phyloP scores from a whole-genome alignment of 1,284 basidiomycete genomes.

The Bondarzewia mesenterica region DNA sequence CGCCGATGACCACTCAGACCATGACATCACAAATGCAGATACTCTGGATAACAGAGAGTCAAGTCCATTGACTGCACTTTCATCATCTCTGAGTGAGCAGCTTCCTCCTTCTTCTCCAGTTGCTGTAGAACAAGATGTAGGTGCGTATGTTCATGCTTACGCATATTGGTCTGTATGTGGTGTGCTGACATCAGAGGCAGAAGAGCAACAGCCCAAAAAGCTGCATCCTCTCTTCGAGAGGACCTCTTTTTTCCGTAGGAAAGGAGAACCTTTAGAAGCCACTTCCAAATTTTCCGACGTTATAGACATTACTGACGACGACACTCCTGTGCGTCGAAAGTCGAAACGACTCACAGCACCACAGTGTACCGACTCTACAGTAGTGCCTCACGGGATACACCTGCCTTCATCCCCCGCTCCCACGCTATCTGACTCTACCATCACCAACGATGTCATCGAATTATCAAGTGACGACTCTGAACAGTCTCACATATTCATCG shows the following conservation, averaged over 20 bases:
- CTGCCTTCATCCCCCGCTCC: conserved; percentile 3
- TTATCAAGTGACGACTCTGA: conserved; percentile 20
- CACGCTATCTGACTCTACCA: background rate
- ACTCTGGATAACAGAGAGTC: too few species aligned
- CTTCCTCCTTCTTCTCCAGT: background rate
- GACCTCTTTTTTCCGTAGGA: too few species aligned
- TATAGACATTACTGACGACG: conserved; percentile 1
- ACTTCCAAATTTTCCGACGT: too few species aligned
- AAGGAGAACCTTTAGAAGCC: too few species aligned
- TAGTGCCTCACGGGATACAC: conserved; percentile 1
- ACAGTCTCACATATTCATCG: conserved; percentile 34
- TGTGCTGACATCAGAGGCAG: background rate
- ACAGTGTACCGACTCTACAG: background rate
- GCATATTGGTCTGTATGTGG: background rate
- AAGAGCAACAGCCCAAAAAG: background rate
- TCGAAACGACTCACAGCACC: background rate
- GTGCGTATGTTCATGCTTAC: background rate
- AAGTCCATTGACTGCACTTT: background rate
- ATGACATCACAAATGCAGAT: background rate
- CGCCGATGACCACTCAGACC: background rate
- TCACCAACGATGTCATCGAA: background rate
- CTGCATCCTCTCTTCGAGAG: conserved; percentile 2
- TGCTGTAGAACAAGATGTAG: background rate
- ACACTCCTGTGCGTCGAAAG: background rate
- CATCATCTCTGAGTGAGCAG: background rate